Evolutionary conservation across 192 early-diverging fungal species (phyloP), one percentile per base, ranked within the genome.

Genomic region (Gaertneriomyces semiglobifer): DNA sequence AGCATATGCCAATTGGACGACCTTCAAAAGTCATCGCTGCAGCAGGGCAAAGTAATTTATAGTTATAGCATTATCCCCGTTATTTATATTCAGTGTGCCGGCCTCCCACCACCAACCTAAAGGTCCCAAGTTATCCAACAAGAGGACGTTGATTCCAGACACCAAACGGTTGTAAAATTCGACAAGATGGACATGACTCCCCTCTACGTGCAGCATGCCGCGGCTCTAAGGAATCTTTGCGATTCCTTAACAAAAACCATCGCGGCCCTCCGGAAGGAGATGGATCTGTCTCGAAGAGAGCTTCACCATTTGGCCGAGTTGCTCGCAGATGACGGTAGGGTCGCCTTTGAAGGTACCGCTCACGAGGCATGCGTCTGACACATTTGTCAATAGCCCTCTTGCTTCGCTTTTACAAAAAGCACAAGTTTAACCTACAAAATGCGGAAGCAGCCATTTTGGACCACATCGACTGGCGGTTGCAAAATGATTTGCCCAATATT

Each of bases 401-500:
- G 42, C 73, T 57, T 48, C 40, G 72, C 25, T 80, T 77, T 51
- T 43, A 33, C 44, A 74, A 74, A 59, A 77, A 80, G 62, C 45
- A 65, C 48, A 65, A 65, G 19, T 55, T 54, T 50, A 14, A 69
- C 58, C 47, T 62, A 16, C 41, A 42, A 14, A 25, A 39, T 44
- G 68, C 71, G 10, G 16, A 54, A 19, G 40, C 48, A 38, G 58
- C 56, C 7, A 42, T 80, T 20, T 38, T 69, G 10, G 41, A 45
- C 4, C 71, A 80, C 57, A 48, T 80, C 45, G 69, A 74, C 42
- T 80, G 78, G 78, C 68, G 78, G 46, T 57, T 80, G 47, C 60
- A 73, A 42, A 62, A 70, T 16, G 56, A 64, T 45, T 55, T 73
- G 7, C 58, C 64, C 25, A 61, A 55, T 52, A 33, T 72, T 12